phyloP scores from a whole-genome alignment of 1,284 basidiomycete species.

The Ceratobasidium papillatum region DNA sequence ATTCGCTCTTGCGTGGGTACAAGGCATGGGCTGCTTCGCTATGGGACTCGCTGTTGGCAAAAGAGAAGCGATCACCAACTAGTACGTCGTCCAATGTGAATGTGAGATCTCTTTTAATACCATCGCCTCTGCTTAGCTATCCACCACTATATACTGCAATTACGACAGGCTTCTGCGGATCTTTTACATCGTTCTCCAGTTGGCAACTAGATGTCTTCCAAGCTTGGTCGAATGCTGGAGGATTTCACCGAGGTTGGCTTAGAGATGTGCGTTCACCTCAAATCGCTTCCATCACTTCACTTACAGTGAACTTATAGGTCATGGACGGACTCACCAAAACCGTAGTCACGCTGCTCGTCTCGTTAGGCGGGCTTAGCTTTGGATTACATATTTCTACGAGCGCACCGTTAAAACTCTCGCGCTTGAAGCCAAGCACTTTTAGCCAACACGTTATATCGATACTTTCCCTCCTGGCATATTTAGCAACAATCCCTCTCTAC shows the following conservation, averaged over 20 bases:
- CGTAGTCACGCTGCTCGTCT: slow-evolving; percentile 79
- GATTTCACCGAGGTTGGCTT: slow-evolving; percentile 71
- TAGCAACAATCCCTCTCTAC: slow-evolving; percentile 74
- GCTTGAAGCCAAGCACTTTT: slow-evolving; percentile 43
- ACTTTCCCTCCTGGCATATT: slow-evolving; percentile 54
- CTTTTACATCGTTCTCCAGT: slow-evolving; percentile 93
- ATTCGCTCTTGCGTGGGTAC: slow-evolving; percentile 86
- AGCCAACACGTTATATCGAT: slow-evolving; percentile 50
- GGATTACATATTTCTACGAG: slow-evolving; percentile 64
- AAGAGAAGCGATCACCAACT: slow-evolving; percentile 74
- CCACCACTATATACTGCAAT: slow-evolving; percentile 87
- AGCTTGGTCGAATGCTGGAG: slow-evolving; percentile 80
- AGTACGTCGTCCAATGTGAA: slow-evolving; percentile 64
- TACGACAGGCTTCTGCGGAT: slow-evolving; percentile 94
- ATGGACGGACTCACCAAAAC: slow-evolving; percentile 86
- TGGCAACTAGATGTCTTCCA: slow-evolving; percentile 93
- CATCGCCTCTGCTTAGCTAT: slow-evolving; percentile 63
- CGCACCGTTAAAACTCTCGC: slow-evolving; percentile 47
- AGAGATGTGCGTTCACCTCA: slow-evolving; percentile 68
- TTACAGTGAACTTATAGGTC: slow-evolving; percentile 60
- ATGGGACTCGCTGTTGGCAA: slow-evolving; percentile 83
- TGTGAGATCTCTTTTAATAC: not conserved
- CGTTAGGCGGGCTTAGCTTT: slow-evolving; percentile 69
- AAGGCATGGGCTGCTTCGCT: slow-evolving; percentile 88
- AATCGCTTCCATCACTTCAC: slow-evolving; percentile 2